These are phyloP conservation scores for Pseudogymnoascus sp. DNA, from an alignment of 2,329 filamentous ascomycete species.

Conservation along the genomic window DNA sequence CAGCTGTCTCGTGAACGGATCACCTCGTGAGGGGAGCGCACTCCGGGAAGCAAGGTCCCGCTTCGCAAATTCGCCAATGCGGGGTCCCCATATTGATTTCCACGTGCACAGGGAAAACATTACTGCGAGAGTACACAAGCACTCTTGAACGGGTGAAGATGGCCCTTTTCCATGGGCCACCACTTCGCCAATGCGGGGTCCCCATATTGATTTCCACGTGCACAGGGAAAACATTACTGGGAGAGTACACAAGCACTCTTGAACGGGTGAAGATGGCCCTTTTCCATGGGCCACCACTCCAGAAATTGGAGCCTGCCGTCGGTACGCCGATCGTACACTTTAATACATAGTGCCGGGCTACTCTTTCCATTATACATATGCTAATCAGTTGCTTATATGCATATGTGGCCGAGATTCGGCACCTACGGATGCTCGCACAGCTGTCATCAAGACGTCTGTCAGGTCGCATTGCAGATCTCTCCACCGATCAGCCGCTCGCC, in stretches of 20 bases:
- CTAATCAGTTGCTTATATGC: not conserved
- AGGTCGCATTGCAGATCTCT: not conserved
- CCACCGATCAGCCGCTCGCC: not conserved
- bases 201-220: constrained; percentile 2
- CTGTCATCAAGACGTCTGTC: not conserved
- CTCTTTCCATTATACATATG: not conserved
- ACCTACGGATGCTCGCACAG: not conserved
- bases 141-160: not conserved
- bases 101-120: not conserved
- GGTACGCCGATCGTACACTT: not conserved
- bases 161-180: not conserved
- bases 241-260: not conserved
- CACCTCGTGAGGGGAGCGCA: not conserved
- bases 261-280: not conserved
- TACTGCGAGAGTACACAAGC: not conserved
- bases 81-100: not conserved
- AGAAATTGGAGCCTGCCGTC: not conserved
- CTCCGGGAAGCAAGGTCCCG: not conserved
- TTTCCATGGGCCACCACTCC: no score
- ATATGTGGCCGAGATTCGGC: not conserved
- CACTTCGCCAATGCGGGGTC: not conserved
- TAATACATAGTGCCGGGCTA: not conserved
- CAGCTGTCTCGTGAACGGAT: not conserved
- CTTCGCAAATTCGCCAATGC: not conserved
- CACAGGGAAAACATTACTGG: not conserved